Conservation (phyloP, 306 rosid species). For the Dryas drummondii region DNA sequence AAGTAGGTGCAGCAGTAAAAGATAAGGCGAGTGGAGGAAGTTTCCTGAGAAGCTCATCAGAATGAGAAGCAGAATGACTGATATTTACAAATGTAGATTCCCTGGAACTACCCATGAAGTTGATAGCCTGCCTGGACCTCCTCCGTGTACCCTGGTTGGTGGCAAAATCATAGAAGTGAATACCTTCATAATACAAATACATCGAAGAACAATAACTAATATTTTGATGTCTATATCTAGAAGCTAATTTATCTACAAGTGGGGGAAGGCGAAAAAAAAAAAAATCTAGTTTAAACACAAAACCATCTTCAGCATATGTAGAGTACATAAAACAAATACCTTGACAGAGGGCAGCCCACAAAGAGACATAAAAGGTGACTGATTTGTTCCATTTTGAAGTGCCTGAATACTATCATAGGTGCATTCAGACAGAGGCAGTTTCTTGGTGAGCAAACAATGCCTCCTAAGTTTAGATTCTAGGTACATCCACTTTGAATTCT, state of each 20-base stretch:
- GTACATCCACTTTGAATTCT: conserved; percentile 65
- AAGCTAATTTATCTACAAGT: not conserved
- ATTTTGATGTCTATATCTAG: conserved; percentile 18
- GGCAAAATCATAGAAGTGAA: conserved; percentile 28
- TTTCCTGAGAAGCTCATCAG: conserved; percentile 39
- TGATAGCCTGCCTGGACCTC: conserved; percentile 54
- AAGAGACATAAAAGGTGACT: conserved; percentile 32
- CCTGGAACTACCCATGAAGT: conserved; percentile 52
- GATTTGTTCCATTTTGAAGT: conserved; percentile 58
- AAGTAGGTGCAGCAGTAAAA: conserved; percentile 80
- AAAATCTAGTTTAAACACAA: not conserved
- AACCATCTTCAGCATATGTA: conserved; percentile 12
- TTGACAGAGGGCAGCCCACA: conserved; percentile 39
- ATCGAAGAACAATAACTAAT: conserved; percentile 10
- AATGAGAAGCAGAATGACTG: conserved; percentile 32
- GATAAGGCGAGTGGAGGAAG: conserved; percentile 74
- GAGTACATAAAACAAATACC: conserved; percentile 45
- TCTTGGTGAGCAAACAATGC: conserved; percentile 67
- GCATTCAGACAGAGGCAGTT: conserved; percentile 78
- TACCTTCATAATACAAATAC: conserved; percentile 24
- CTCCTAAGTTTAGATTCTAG: conserved; percentile 65
- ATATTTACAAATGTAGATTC: conserved; percentile 45
- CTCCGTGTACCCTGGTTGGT: conserved; percentile 49
- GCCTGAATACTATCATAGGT: conserved; percentile 81
- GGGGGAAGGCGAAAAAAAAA: not conserved